Base-by-base conservation (phyloP, 176 grass and related monocot genomes). In the Themeda triandra region DNA sequence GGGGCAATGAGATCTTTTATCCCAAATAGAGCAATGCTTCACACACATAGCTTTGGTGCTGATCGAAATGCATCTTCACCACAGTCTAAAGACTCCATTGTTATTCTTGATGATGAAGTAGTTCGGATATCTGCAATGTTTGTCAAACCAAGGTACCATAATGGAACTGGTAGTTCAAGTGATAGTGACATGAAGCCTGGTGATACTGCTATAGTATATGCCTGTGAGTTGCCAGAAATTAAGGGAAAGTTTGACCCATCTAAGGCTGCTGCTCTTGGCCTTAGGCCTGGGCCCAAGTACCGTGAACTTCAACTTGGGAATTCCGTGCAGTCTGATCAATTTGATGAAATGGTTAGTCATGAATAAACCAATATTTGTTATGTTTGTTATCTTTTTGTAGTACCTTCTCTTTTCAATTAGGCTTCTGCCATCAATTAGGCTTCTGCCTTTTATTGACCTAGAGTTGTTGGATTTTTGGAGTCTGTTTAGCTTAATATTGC, bases 231-330 rank as follows among this genome's bases (percentile, higher is more conserved):
- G 81, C 74, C 93, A 73, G 96, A 98, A 82, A 91, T 98, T 82
- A 95, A 92, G 81, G 96, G 96, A 79, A 98, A 98, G 72, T 98
- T 98, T 87, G 93, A 98, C 77, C 93, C 91, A 53, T 81, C 71
- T 80, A 98, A 95, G 89, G 96, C 96, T 41, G 83, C 77, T 41
- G 65, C 89, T 25, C 88, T 95, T 88, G 91, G 89, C 73, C 87
- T 98, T 40, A 85, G 70, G 77, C 93, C 86, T 60, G 93, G 96
- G 41, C 93, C 96, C 18, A 98, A 94, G 63, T 98, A 94, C 69
- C 91, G 93, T 69, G 85, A 98, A 76, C 75, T 98, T 74, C 96
- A 98, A 92, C 87, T 94, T 86, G 96, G 96, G 75, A 93, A 93
- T 33, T 98, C 96, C 69, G 93, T 98, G 32, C 84, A 83, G 85